Evolutionary conservation across 148 eudicot genomes (phyloP).

Genomic region (Amaranthus palmeri): DNA sequence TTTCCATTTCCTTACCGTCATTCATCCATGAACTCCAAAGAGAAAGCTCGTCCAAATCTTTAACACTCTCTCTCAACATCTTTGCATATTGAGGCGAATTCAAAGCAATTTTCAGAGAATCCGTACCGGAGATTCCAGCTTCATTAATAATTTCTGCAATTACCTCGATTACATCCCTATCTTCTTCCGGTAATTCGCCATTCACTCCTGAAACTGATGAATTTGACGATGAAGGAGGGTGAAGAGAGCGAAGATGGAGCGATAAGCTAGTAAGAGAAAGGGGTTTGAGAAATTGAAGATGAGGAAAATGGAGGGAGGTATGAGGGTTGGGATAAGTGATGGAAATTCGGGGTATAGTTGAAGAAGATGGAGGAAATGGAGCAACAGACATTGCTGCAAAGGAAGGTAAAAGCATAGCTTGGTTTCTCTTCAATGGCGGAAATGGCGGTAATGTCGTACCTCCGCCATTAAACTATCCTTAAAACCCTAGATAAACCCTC

Average conservation of each 20-base stretch:
- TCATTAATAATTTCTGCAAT: slow-evolving; percentile 41
- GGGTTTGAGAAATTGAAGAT: not conserved
- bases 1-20: not conserved
- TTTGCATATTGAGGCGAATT: slow-evolving; percentile 46
- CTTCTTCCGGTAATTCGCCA: slow-evolving; percentile 11
- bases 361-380: slow-evolving; percentile 6
- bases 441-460: not conserved
- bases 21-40: slow-evolving; percentile 42
- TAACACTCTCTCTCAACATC: slow-evolving; percentile 56
- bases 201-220: not conserved
- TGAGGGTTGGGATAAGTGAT: not conserved
- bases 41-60: slow-evolving; percentile 51
- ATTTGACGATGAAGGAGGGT: not conserved
- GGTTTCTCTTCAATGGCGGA: not conserved
- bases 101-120: slow-evolving; percentile 34
- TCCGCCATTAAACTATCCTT: not conserved
- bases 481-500: slow-evolving; percentile 25
- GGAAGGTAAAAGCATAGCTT: slow-evolving; percentile 2
- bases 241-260: not conserved
- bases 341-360: not conserved
- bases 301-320: not conserved
- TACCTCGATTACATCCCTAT: slow-evolving; percentile 21
- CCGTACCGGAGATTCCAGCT: slow-evolving; percentile 35
- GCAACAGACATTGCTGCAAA: slow-evolving; percentile 17
- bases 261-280: slow-evolving; percentile 15